Conservation (phyloP, 352 stramenopile genomes). For the Pythium oligandrum region DNA sequence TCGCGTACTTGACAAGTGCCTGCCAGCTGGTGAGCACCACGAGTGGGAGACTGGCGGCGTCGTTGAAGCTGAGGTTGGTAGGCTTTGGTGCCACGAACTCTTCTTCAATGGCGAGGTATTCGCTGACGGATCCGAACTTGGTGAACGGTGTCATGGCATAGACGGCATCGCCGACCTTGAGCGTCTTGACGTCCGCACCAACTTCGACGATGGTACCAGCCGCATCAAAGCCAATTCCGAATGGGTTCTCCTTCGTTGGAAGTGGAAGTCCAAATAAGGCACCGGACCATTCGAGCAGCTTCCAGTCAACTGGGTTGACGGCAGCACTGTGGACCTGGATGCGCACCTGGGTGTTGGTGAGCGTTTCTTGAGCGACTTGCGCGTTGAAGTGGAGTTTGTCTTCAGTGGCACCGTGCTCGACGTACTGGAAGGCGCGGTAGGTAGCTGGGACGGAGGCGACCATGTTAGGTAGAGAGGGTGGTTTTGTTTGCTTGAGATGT, state of each 20-base stretch:
- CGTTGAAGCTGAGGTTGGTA: constrained; percentile 30
- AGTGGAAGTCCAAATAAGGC: constrained; percentile 10
- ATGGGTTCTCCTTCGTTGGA: constrained; percentile 21
- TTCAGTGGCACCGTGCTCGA: too few species aligned
- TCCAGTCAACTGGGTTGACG: constrained; percentile 29
- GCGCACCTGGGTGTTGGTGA: constrained; percentile 13
- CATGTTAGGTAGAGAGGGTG: too few species aligned
- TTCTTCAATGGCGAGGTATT: constrained; percentile 24
- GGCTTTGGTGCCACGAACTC: constrained; percentile 39
- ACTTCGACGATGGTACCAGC: too few species aligned
- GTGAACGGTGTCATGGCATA: constrained; percentile 1
- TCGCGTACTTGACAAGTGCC: constrained; percentile 22
- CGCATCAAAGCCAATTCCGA: constrained; percentile 30
- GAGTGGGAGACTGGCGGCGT: constrained; percentile 31
- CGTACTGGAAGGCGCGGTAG: too few species aligned
- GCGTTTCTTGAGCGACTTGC: too few species aligned
- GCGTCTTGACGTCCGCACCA: too few species aligned
- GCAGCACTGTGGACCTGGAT: constrained; percentile 28
- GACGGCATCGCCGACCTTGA: too few species aligned
- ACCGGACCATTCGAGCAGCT: constrained; percentile 7
- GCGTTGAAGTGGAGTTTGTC: too few species aligned
- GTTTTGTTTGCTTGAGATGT: too few species aligned
- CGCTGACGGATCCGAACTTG: constrained; percentile 26
- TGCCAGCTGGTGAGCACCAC: constrained; percentile 36
- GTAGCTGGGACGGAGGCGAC: too few species aligned